These are phyloP conservation scores for Puya raimondii DNA, from an alignment of 176 grass and related monocot genomes.

Conservation along the genomic window DNA sequence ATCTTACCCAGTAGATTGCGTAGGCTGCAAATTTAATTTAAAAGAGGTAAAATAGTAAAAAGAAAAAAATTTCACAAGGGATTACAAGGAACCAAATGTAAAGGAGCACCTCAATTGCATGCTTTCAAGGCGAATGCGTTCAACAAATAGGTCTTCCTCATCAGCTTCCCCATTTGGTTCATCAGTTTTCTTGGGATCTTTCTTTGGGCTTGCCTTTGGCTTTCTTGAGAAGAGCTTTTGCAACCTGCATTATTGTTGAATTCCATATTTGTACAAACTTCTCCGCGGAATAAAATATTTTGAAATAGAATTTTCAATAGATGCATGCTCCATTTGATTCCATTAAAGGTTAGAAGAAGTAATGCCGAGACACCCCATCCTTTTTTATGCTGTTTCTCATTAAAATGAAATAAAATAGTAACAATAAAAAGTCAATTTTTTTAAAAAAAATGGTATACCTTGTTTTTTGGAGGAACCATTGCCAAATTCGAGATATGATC, in stretches of 20 bases:
- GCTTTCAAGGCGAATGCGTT: slow-evolving; percentile 84
- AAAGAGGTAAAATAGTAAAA: slow-evolving; percentile 3
- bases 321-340: slow-evolving; percentile 4
- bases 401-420: no score
- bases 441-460: slow-evolving; percentile 37
- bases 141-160: slow-evolving; percentile 54
- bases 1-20: slow-evolving; percentile 64
- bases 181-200: slow-evolving; percentile 68
- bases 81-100: slow-evolving; percentile 15
- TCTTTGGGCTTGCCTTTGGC: slow-evolving; percentile 31
- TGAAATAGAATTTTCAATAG: neutral
- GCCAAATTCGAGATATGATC: slow-evolving; percentile 77
- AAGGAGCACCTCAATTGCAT: slow-evolving; percentile 69
- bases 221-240: slow-evolving; percentile 69
- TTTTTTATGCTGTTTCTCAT: no score
- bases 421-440: no score
- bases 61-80: neutral
- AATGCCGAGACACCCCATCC: no score
- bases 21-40: slow-evolving; percentile 38
- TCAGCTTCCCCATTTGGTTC: slow-evolving; percentile 48
- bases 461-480: slow-evolving; percentile 64
- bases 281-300: slow-evolving; percentile 20
- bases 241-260: slow-evolving; percentile 35
- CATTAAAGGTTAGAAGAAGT: slow-evolving; percentile 2
- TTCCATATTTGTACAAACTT: slow-evolving; percentile 11